These are phyloP conservation scores for Aspergillus fructus DNA, from an alignment of 2,329 filamentous ascomycete species.

Conservation along the genomic window DNA sequence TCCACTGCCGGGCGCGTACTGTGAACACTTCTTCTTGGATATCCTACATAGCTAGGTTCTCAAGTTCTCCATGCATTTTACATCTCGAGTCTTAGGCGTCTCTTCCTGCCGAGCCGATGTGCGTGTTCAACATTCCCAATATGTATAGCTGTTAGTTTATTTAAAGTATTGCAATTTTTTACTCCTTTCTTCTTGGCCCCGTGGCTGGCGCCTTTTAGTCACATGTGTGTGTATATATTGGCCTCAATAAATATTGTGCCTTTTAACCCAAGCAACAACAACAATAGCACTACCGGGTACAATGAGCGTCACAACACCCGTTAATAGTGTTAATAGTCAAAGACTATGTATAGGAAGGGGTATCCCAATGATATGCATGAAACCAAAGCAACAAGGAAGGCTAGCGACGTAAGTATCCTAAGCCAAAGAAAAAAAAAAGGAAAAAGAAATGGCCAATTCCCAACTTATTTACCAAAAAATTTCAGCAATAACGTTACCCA, in stretches of 20 bases:
- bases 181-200: background rate
- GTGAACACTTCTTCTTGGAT: conserved; percentile 5
- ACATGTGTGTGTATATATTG: background rate
- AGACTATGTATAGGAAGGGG: background rate
- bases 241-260: background rate
- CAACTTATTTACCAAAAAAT: conserved; percentile 38
- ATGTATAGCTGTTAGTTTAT: background rate
- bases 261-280: background rate
- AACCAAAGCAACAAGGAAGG: background rate
- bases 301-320: background rate
- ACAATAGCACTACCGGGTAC: background rate
- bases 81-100: background rate
- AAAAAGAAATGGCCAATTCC: background rate
- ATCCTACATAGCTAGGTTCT: background rate
- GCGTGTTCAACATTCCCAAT: background rate
- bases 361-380: background rate
- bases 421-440: background rate
- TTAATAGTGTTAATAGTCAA: background rate
- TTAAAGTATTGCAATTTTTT: background rate
- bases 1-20: conserved; percentile 74
- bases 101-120: background rate
- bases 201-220: background rate
- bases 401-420: background rate
- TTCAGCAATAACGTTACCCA: conserved; percentile 80
- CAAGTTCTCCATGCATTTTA: background rate